phyloP scores from a whole-genome alignment of 164 flowering plant species.

The Warburgia ugandensis region DNA sequence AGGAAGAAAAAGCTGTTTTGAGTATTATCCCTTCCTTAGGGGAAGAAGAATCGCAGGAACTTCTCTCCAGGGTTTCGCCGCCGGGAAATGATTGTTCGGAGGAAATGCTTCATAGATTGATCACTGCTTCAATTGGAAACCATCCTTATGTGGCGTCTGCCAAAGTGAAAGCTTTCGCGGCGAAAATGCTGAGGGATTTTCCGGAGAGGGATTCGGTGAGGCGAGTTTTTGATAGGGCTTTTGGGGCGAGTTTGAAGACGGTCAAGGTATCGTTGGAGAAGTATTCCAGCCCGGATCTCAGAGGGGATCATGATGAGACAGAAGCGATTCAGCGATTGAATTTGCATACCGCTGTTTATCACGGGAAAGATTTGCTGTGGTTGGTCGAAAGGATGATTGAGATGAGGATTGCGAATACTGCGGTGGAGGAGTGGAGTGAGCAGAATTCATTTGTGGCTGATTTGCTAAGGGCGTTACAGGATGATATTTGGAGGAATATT shows the following conservation, averaged over 20 bases:
- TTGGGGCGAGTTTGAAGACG: conserved; percentile 45
- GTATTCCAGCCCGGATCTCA: conserved; percentile 62
- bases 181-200: conserved; percentile 69
- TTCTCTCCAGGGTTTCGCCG: conserved; percentile 59
- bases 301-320: conserved; percentile 78
- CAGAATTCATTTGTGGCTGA: conserved; percentile 56
- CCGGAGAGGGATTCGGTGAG: conserved; percentile 56
- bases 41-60: conserved; percentile 55
- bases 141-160: conserved; percentile 54
- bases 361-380: conserved; percentile 78
- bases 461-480: conserved; percentile 74
- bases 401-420: conserved; percentile 70
- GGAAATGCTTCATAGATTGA: conserved; percentile 67
- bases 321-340: conserved; percentile 87
- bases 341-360: conserved; percentile 64
- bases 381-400: conserved; percentile 94
- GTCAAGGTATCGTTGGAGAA: conserved; percentile 71
- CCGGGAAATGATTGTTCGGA: conserved; percentile 30
- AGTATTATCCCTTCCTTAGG: conserved; percentile 43
- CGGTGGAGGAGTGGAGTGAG: conserved; percentile 79
- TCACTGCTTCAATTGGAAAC: conserved; percentile 51
- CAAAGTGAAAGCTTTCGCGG: conserved; percentile 82
- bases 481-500: conserved; percentile 74
- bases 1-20: conserved; percentile 62
- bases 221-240: conserved; percentile 66